Base-by-base conservation (phyloP, 306 rosid genomes). In the Benincasa hispida region DNA sequence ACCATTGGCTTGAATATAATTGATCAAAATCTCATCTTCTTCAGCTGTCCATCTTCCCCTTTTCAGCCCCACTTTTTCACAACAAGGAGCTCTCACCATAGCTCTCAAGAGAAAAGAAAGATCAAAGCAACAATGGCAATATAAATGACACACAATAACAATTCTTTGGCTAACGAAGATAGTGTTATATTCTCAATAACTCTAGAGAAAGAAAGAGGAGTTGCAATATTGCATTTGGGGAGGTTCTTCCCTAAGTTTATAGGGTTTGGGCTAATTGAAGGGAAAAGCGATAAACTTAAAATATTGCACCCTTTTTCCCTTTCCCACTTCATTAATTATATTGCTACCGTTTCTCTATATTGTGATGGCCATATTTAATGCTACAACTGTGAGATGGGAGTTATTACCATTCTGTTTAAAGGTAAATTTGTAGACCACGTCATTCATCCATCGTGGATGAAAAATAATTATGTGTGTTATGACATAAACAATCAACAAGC, bases 41-140 rank as follows among this genome's bases (percentile, higher is more conserved):
- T 92, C 92, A 0, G 66, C 32, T 0, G 96, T 88, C 98, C 98
- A 92, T 25, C 92, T 89, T 24, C 98, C 98, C 68, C 59, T 90
- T 85, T 87, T 90, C 58, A 92, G 62, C 50, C 98, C 98, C 55
- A 90, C 86, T 79, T 90, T 92, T 77, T 86, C 88, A 83, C 98
- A 92, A 67, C 96, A 92, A 58, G 98, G 96, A 34, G 98, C 87
- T 70, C 98, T 90, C 76, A 87, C 98, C 98, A 92, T 90, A n/a
- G 56, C 28, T 50, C 47, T 72, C 28, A 32, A n/a, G 10, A 8
- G 37, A 63, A 63, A 21, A 21, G 2, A 66, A 47, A 11, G 27
- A 21, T 41, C 9, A 72, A 9, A 27, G 39, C 59, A 70, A 22
- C 32, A 42, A 68, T 47, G 34, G 13, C 24, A 4, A 8, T 11